Base-by-base conservation (phyloP, 1,139 yeast genomes). In the Protomyces lactucae-debilis region DNA sequence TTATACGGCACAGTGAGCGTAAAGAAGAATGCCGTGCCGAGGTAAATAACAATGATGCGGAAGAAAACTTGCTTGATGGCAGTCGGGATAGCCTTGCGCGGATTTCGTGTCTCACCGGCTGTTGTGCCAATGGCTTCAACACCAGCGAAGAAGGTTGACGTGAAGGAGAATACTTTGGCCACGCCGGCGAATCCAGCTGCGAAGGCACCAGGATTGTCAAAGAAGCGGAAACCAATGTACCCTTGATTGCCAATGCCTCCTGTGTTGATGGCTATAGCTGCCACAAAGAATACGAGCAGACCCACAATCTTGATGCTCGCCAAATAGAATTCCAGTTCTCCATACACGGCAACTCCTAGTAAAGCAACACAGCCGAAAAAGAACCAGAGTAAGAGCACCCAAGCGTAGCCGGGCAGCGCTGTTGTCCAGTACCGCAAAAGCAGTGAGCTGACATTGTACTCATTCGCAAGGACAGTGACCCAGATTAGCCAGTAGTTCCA, bases 1-100 rank as follows among this genome's bases (percentile, higher is more conserved):
- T 80, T 82, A 68, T 85, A 85, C 45, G 91, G 85, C 63, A 88
- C 93, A 74, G 88, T 83, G 84, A 87, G 80, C 66, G 93, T 92
- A 70, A 87, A 76, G 71, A 87, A 75, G 61, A 87, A 82, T 65
- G 87, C 84, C 51, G 90, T 82, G 63, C 82, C 74, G 67, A 86
- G 72, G 80, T 87, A 88, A 73, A 88, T 88, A 63, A 88, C 73
- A 66, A 86, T 75, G 70, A 88, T 86, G 78, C 95, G 86, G 80
- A 83, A 86, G 73, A 88, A 84, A 32, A 91, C 87, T 74, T 86
- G 79, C 73, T 80, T 85, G 73, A 87, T 84, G 61, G 95, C 95
- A 74, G 83, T 84, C 71, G 93, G 93, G 69, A 88, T 85, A 67
- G 87, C 82, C 71, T 81, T 80, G 76, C 93, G 81, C 68, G 95